Base-by-base conservation (phyloP, 164 flowering plant species). In the Malania oleifera region DNA sequence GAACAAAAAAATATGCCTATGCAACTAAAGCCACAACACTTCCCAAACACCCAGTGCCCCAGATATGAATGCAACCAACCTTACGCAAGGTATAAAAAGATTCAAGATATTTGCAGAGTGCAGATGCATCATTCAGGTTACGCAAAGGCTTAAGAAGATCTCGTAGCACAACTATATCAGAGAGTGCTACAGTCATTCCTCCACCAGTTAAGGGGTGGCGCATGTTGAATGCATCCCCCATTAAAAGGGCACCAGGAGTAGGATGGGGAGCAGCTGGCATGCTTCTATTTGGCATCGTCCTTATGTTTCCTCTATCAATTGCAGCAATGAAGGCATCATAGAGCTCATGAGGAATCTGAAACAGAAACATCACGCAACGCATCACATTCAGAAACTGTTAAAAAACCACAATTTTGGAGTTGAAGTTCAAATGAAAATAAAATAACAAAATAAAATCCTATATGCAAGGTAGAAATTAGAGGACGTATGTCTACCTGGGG, bases 201-300 rank as follows among this genome's bases (percentile, higher is more conserved):
- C 98, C 96, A 7, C 98, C 98, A 37, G 96, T 91, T 66, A 91
- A 75, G 58, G 96, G 96, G 62, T 88, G 96, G 34, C 92, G 86
- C 96, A 88, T 85, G 61, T 88, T 88, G 65, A 91, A 89, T 55
- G 98, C 96, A 72, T 91, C 96, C 1, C 96, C 98, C 95, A 89
- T 78, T 48, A 92, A 59, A 26, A 89, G 57, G 14, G 98, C 98
- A 24, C 98, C 96, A 11, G 96, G 95, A 52, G 91, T 92, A 24
- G 95, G 91, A 44, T 79, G 67, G 14, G 98, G 98, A 66, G 78
- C 74, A 41, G 98, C 98, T 27, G 98, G 98, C 98, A 91, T 89
- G 85, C 93, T 89, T 75, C 86, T 85, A 52, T 91, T 91, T 17
- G 95, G 89, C 96, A 91, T 91, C 26, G 92, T 85, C 69, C 84